Base-by-base conservation (phyloP, 179 eudicot genomes). In the Gypsophila paniculata region DNA sequence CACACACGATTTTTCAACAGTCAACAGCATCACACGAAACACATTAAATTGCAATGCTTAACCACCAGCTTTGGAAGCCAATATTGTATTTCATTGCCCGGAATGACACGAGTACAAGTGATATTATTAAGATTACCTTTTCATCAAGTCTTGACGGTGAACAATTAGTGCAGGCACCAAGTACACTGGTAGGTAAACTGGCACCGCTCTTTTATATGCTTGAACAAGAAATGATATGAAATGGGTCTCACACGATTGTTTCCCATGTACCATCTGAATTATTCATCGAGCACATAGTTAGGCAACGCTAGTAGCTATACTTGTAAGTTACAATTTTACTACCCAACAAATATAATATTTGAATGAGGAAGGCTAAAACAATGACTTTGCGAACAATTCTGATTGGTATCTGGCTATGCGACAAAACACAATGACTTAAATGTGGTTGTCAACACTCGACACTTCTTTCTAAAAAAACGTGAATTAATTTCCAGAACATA, bases 111-210 rank as follows among this genome's bases (percentile, higher is more conserved):
- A 21, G 1, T 32, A 32, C 39, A 13, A 46, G 11, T 13, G 48
- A 39, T 39, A 59, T 57, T 17, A 8, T 15, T 32, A 32, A 22
- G 23, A 54, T 58, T 61, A 91, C 99, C 92, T 86, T 78, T 86
- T 86, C 72, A 79, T 36, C 39, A 94, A 88, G 76, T 87, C 96
- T 78, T 87, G 79, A 70, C 99, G 97, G 64, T 94, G 99, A 76
- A 94, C 99, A 64, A 94, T 91, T 26, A 94, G 76, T 62, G 99
- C 99, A 76, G 99, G 97, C 59, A 94, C 80, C 87, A 94, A 76
- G 86, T 94, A 94, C 46, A 94, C 99, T 46, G 99, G 99, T 77
- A 91, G 89, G 82, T 94, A 94, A 82, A 91, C 97, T 55, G 97
- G 99, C 12, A 94, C 51, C 48, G 99, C 97, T 85, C 99, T 88